Evolutionary conservation across 345 rosid species (phyloP).

Genomic region (Pistacia atlantica): DNA sequence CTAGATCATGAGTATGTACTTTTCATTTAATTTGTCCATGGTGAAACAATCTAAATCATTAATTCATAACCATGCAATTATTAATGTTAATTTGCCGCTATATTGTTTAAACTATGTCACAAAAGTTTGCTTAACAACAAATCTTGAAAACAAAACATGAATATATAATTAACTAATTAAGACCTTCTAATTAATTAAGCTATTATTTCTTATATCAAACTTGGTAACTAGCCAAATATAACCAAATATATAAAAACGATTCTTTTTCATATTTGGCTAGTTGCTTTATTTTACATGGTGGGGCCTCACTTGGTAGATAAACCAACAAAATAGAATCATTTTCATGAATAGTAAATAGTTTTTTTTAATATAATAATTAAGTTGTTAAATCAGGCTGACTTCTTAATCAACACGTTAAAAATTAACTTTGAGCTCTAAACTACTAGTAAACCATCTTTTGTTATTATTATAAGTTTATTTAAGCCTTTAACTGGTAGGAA

Average conservation of each 20-base stretch:
- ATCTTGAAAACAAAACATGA: constrained; percentile 21
- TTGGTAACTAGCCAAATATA: constrained; percentile 19
- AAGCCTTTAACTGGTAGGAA: too few relatives aligned
- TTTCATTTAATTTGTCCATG: background rate
- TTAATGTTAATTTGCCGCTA: too few relatives aligned
- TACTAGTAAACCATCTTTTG: constrained; percentile 1
- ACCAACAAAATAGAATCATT: constrained; percentile 12
- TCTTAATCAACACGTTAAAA: constrained; percentile 12
- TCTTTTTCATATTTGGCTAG: background rate
- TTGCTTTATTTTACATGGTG: background rate
- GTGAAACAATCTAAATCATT: constrained; percentile 24
- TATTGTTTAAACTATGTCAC: background rate
- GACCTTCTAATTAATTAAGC: background rate
- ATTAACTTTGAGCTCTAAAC: background rate
- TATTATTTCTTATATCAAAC: constrained; percentile 22
- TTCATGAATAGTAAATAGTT: background rate
- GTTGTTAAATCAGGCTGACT: constrained; percentile 27
- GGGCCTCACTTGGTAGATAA: constrained; percentile 21
- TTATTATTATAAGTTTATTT: background rate
- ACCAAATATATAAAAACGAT: constrained; percentile 7
- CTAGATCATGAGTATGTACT: constrained; percentile 78
- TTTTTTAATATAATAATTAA: background rate
- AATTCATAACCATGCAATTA: constrained; percentile 5
- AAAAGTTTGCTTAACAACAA: constrained; percentile 12
- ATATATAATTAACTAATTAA: background rate